phyloP scores from a whole-genome alignment of 768 basidiomycete genomes.

The Fomitopsis serialis region DNA sequence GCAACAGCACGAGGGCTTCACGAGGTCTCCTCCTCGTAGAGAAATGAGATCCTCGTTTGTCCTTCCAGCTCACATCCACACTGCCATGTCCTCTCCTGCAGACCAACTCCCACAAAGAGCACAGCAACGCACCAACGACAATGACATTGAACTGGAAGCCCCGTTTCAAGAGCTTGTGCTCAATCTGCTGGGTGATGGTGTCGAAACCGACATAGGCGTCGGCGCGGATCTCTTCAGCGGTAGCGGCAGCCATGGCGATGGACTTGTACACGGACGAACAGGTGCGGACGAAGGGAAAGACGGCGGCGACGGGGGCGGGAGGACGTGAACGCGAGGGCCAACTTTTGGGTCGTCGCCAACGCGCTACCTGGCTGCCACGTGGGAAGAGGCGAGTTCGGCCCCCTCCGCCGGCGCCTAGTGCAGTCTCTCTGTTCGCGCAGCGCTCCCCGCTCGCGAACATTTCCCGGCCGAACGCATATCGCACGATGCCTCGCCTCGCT shows the following conservation, averaged over 20 bases:
- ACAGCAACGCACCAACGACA: slow-evolving; percentile 70
- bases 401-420: not conserved
- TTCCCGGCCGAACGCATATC: too few species aligned
- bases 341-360: slow-evolving; percentile 1
- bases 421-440: too few species aligned
- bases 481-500: not conserved
- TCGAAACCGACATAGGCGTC: slow-evolving; percentile 97
- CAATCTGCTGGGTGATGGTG: slow-evolving; percentile 94
- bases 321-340: not conserved
- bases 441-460: too few species aligned
- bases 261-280: not conserved
- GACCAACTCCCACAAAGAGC: not conserved
- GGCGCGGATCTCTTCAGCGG: slow-evolving; percentile 78
- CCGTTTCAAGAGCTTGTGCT: slow-evolving; percentile 98
- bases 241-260: slow-evolving; percentile 29
- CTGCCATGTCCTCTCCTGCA: not conserved
- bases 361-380: slow-evolving; percentile 1
- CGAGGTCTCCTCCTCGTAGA: too few species aligned
- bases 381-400: not conserved
- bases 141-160: slow-evolving; percentile 99
- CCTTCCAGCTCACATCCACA: too few species aligned
- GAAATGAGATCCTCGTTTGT: too few species aligned
- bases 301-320: not conserved
- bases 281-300: slow-evolving; percentile 1
- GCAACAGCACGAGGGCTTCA: too few species aligned